Conservation (phyloP, 169 alveolate species). For the Cryptosporidium xiaoi region DNA sequence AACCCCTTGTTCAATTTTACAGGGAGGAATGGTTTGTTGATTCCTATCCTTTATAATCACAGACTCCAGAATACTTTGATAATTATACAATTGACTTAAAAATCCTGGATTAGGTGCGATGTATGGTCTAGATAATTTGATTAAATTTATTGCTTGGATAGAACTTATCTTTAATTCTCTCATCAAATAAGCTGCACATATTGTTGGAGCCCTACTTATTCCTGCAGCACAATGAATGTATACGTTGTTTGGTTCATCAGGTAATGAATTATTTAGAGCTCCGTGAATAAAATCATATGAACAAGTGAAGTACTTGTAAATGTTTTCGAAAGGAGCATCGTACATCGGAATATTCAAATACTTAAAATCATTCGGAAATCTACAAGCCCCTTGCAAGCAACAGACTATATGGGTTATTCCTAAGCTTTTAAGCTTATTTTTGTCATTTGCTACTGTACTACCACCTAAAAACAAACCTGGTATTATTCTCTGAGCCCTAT, state of each 20-base stretch:
- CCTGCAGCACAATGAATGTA: conserved; percentile 74
- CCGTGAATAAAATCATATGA: conserved; percentile 57
- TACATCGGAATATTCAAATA: conserved; percentile 51
- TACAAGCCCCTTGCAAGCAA: conserved; percentile 51
- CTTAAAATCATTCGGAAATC: conserved; percentile 33
- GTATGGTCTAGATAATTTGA: conserved; percentile 51
- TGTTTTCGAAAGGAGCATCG: conserved; percentile 68
- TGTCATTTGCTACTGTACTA: conserved; percentile 41
- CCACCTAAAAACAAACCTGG: conserved; percentile 69
- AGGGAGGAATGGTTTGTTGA: background rate
- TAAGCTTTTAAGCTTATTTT: conserved; percentile 23
- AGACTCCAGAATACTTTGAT: conserved; percentile 8
- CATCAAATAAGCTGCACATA: conserved; percentile 69
- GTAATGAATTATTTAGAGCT: conserved; percentile 32
- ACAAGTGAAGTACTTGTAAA: conserved; percentile 17
- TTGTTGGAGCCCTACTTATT: conserved; percentile 74
- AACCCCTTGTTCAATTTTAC: conserved; percentile 21
- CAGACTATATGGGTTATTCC: conserved; percentile 69
- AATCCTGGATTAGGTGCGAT: conserved; percentile 68
- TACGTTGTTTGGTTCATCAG: conserved; percentile 32
- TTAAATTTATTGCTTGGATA: conserved; percentile 41
- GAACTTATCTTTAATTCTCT: conserved; percentile 45
- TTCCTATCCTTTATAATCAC: background rate
- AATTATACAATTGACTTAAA: conserved; percentile 20
- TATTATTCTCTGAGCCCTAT: conserved; percentile 64